phyloP scores from a whole-genome alignment of 257 asterid species.

The Primulina eburnea region DNA sequence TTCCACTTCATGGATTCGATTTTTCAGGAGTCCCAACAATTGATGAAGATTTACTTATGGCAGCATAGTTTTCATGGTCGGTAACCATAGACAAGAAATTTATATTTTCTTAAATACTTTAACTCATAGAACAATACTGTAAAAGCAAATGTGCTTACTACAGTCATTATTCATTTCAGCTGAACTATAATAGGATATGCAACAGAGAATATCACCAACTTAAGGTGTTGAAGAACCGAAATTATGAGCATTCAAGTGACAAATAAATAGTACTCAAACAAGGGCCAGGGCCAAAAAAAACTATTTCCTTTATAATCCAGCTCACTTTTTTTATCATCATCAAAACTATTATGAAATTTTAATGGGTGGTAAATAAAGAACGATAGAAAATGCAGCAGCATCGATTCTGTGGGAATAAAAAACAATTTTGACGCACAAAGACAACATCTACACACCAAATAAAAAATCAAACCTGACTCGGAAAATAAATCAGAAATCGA shows the following conservation, averaged over 20 bases:
- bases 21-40: neutral
- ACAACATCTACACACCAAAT: neutral
- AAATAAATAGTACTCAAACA: neutral
- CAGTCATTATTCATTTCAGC: neutral
- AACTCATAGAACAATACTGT: neutral
- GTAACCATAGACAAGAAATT: conserved; percentile 6
- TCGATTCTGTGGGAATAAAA: neutral
- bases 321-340: no score
- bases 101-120: neutral
- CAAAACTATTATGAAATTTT: neutral
- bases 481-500: conserved; percentile 7
- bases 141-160: neutral
- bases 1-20: neutral
- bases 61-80: neutral
- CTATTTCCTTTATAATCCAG: neutral
- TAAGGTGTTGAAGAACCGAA: no score
- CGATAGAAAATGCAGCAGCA: neutral
- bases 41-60: neutral
- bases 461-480: neutral
- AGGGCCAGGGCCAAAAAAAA: no score
- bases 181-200: neutral
- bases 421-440: neutral
- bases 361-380: neutral
- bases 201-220: neutral
- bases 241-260: neutral